phyloP scores from a whole-genome alignment of 2,329 filamentous ascomycete species.

The Verticillium albo-atrum region DNA sequence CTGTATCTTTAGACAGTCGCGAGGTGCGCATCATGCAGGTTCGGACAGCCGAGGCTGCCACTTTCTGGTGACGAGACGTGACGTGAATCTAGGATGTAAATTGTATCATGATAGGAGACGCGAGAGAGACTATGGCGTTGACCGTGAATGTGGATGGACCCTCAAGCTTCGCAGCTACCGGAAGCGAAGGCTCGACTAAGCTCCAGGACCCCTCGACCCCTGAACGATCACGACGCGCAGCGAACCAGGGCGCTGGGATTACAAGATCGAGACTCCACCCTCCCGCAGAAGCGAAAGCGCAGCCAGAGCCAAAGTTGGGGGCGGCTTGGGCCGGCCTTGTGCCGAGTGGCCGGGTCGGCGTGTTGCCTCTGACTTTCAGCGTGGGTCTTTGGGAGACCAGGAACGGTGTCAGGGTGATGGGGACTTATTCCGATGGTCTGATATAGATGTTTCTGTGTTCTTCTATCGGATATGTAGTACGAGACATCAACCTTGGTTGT shows the following conservation, averaged over 20 bases:
- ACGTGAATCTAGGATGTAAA: too few species aligned
- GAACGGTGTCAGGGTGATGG: background rate
- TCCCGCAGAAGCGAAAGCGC: background rate
- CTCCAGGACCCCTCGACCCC: constrained; percentile 5
- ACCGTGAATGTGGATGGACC: too few species aligned
- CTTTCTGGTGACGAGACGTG: background rate
- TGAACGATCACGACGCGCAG: background rate
- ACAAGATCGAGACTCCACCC: background rate
- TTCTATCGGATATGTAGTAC: too few species aligned
- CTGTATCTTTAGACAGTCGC: constrained; percentile 52
- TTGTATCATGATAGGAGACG: background rate
- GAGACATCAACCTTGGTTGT: too few species aligned
- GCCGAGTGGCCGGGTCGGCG: background rate
- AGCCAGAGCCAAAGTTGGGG: background rate
- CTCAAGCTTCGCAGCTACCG: background rate
- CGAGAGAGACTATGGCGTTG: too few species aligned
- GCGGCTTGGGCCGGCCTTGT: background rate
- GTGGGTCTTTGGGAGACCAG: background rate
- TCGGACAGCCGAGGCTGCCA: background rate
- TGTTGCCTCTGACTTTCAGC: too few species aligned
- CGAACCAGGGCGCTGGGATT: constrained; percentile 1
- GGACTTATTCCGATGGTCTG: too few species aligned
- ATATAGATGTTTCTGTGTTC: too few species aligned
- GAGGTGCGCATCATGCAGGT: constrained; percentile 47
- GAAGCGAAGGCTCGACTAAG: background rate